Base-by-base conservation (phyloP, 176 grass and related monocot genomes). In the Oryza brachyantha region DNA sequence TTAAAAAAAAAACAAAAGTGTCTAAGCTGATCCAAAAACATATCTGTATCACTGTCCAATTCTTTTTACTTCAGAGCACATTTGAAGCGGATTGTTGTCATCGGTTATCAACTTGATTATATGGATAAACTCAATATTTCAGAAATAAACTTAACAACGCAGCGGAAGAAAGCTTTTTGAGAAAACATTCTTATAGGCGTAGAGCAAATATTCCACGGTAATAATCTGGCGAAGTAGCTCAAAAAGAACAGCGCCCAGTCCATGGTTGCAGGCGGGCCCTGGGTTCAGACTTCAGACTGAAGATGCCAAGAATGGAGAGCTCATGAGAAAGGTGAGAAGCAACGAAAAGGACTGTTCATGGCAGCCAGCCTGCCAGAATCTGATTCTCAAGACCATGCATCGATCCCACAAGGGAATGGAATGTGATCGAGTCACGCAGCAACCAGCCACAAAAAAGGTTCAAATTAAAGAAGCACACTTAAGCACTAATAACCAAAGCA, bases 361-460 rank as follows among this genome's bases (percentile, higher is more conserved):
- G 84, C 70, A 84, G 75, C 84, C 75, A 86, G 73, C 55, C 79
- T 87, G 52, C 74, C 28, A 73, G 91, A 90, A 90, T 90, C 88
- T 24, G 91, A 93, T 93, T 88, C 81, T 55, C 17, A 62, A 41
- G 43, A 75, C 41, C 41, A 10, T 40, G 10, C 70, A 70, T 40
- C n/a, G 70, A 84, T 59, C 65, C 74, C 80, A 69, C 80, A 75
- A 73, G 63, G 67, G 54, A 79, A 61, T 69, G 75, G 55, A 73
- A 55, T 77, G 77, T n/a, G 21, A 75, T 29, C 31, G 13, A 61
- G 32, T 62, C 50, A 55, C 7, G 21, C 21, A 8, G 50, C 21
- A 64, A 54, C 64, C 21, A 64, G 41, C 64, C 76, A 80, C 57
- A 88, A 75, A 76, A 80, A 89, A 58, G 50, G 54, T 74, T n/a